A percentile compares a stretch with the other conserved stretches of the same genome.
Evolutionary conservation across 176 grass and related monocot species (phyloP).

Genomic region (Hsuehochloa calcarea): DNA sequence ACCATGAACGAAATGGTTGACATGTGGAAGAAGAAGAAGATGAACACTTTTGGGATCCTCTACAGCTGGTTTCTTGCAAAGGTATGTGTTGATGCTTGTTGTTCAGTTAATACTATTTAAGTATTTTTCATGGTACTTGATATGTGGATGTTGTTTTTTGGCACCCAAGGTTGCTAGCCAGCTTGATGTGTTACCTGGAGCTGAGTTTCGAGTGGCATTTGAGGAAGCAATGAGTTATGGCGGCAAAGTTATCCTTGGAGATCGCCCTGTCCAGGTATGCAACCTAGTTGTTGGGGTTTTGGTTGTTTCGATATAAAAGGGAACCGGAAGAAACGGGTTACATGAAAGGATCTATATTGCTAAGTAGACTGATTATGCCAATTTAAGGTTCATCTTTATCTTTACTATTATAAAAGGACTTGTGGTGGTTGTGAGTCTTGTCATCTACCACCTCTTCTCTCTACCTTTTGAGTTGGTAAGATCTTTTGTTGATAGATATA

Average conservation of each 20-base stretch:
- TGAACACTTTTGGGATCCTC: constrained; percentile 90
- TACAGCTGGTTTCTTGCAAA: constrained; percentile 99
- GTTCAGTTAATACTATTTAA: neutral
- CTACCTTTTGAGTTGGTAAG: no score
- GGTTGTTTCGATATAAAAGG: neutral
- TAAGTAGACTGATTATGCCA: neutral
- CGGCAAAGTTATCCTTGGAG: constrained; percentile 83
- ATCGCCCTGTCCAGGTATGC: constrained; percentile 82
- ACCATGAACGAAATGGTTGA: constrained; percentile 93
- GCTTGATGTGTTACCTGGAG: constrained; percentile 86
- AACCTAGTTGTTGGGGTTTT: neutral
- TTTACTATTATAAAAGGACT: no score
- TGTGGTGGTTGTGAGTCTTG: no score
- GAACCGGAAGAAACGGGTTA: neutral
- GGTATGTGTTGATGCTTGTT: constrained; percentile 37
- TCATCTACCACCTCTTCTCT: no score
- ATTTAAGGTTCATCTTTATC: neutral
- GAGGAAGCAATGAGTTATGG: constrained; percentile 89
- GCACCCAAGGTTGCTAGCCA: constrained; percentile 70
- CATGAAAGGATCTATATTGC: neutral
- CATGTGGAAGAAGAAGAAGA: constrained; percentile 95
- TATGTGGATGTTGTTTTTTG: constrained; percentile 15
- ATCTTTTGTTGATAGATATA: no score
- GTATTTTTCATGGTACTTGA: constrained; percentile 26
- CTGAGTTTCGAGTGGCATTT: constrained; percentile 90